These are phyloP conservation scores for Saccharomycopsis sp. DNA, from an alignment of 805 yeast species.

Conservation along the genomic window DNA sequence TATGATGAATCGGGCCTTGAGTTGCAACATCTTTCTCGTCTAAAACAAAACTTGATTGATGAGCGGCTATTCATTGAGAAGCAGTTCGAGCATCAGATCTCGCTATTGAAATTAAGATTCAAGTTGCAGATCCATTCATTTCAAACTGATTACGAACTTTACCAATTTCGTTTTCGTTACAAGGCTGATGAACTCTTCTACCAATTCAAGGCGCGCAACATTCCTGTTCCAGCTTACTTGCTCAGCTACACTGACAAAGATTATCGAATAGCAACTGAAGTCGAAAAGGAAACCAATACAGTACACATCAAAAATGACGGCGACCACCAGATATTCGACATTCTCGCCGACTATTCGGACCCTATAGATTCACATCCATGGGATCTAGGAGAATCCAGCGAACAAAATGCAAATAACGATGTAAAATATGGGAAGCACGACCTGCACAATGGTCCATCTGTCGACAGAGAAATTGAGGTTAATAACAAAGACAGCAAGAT, in stretches of 20 bases:
- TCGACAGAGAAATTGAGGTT: too few relatives aligned
- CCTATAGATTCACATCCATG: too few relatives aligned
- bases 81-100: conserved; percentile 15
- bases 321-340: too few relatives aligned
- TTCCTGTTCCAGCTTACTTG: neutral
- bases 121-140: conserved; percentile 14
- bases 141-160: conserved; percentile 14
- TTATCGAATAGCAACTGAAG: neutral
- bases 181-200: conserved; percentile 9
- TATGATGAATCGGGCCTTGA: too few relatives aligned
- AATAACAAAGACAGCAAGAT: too few relatives aligned
- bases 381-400: too few relatives aligned
- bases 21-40: conserved; percentile 9
- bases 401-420: too few relatives aligned
- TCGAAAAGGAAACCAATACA: neutral
- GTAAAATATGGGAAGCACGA: too few relatives aligned
- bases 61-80: conserved; percentile 7
- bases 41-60: conserved; percentile 6
- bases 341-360: too few relatives aligned
- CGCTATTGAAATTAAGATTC: conserved; percentile 13
- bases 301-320: too few relatives aligned
- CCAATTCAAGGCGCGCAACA: neutral
- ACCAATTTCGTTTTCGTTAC: conserved; percentile 7
- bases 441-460: too few relatives aligned
- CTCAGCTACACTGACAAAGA: neutral